These are phyloP conservation scores for Rubia tinctorum DNA, from an alignment of 305 asterid species.

Conservation along the genomic window DNA sequence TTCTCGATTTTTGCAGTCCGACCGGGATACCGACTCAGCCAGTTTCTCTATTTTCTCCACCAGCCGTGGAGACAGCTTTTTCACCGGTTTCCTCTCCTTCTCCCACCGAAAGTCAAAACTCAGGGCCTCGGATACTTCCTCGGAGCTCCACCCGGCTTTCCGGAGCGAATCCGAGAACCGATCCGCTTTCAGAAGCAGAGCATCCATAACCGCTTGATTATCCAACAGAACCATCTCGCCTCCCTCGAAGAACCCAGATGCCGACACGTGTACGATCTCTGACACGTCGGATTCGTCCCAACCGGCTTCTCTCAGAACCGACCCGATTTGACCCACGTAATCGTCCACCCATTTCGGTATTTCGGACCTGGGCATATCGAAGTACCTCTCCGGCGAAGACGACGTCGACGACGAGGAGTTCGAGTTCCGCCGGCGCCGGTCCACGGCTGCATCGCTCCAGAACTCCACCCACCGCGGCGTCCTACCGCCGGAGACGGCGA, in stretches of 20 bases:
- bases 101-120: constrained; percentile 77
- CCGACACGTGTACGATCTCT: constrained; percentile 74
- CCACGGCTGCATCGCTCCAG: constrained; percentile 96
- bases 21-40: constrained; percentile 75
- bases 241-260: constrained; percentile 75
- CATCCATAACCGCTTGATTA: constrained; percentile 78
- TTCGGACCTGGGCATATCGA: constrained; percentile 57
- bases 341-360: constrained; percentile 84
- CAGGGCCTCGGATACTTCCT: constrained; percentile 83
- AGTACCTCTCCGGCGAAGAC: constrained; percentile 71
- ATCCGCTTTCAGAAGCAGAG: constrained; percentile 78
- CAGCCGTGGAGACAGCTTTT: constrained; percentile 67
- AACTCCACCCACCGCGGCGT: constrained; percentile 96
- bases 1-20: constrained; percentile 50
- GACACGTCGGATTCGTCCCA: constrained; percentile 90
- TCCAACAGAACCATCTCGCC: constrained; percentile 86
- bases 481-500: constrained; percentile 34
- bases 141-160: constrained; percentile 96
- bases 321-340: constrained; percentile 71
- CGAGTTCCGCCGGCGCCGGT: constrained; percentile 65
- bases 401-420: constrained; percentile 66
- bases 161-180: constrained; percentile 81
- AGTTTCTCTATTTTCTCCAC: constrained; percentile 67
- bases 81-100: constrained; percentile 60
- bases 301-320: constrained; percentile 72